phyloP scores from a whole-genome alignment of 257 asterid species.

The Solanum sejunctum region DNA sequence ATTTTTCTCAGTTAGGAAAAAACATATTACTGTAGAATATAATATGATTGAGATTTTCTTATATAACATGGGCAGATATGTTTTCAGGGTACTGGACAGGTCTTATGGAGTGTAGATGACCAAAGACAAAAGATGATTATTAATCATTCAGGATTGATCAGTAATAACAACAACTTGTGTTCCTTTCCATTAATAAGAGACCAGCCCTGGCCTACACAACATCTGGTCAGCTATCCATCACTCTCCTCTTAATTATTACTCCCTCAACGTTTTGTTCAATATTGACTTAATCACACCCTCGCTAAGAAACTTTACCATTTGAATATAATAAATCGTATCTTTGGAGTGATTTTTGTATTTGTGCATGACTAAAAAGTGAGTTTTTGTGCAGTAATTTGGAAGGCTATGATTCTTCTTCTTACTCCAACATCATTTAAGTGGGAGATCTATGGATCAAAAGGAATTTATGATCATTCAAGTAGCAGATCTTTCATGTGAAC shows the following conservation, averaged over 20 bases:
- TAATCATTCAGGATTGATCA: slow-evolving; percentile 33
- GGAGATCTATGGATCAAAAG: neutral
- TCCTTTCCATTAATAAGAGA: slow-evolving; percentile 31
- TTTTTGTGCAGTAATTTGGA: neutral
- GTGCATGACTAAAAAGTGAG: neutral
- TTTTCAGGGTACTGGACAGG: slow-evolving; percentile 52
- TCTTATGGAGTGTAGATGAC: slow-evolving; percentile 48
- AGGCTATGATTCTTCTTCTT: neutral
- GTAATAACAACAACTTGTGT: slow-evolving; percentile 18
- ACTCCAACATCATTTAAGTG: neutral
- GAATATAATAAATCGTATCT: no score
- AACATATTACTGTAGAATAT: neutral
- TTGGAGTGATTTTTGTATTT: neutral
- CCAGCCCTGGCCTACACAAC: slow-evolving; percentile 13
- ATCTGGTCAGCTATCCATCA: slow-evolving; percentile 34
- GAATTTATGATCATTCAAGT: neutral
- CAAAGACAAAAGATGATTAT: slow-evolving; percentile 32
- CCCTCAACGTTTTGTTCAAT: neutral
- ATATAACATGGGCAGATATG: neutral
- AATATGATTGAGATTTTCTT: neutral
- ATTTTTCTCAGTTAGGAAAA: neutral
- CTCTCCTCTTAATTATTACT: slow-evolving; percentile 8
- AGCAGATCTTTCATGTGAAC: neutral
- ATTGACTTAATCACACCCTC: no score
- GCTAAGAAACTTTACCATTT: no score